Conservation (phyloP, 73 alveolate species). For the Paramecium caudatum region DNA sequence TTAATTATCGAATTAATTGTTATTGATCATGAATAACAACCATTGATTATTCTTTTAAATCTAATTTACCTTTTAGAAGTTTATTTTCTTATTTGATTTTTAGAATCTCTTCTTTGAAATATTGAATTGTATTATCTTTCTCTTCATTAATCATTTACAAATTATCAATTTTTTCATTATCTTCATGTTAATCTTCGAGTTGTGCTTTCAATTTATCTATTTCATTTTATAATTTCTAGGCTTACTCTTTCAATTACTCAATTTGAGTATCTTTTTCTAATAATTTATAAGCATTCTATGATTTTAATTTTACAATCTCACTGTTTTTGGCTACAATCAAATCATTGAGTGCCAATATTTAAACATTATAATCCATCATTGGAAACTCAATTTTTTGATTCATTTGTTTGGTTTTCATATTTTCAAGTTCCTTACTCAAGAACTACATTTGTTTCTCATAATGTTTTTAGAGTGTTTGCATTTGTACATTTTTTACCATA, state of each 20-base stretch:
- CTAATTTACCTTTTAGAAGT: conserved; percentile 2
- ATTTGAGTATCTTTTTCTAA: not conserved
- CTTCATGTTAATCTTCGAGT: not conserved
- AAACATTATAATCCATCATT: conserved; percentile 13
- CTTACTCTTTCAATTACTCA: not conserved
- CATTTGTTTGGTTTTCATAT: not conserved
- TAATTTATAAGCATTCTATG: not conserved
- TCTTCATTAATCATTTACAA: conserved; percentile 33
- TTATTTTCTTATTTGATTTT: conserved; percentile 5
- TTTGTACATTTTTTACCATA: conserved; percentile 23
- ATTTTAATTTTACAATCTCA: not conserved
- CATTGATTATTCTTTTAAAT: conserved; percentile 4
- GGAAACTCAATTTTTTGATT: conserved; percentile 4
- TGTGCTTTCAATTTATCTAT: not conserved
- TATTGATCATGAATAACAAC: not conserved
- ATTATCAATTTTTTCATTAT: not conserved
- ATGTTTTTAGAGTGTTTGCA: not conserved
- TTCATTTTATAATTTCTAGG: not conserved
- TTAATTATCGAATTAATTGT: not conserved
- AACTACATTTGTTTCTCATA: conserved; percentile 1
- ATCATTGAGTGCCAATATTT: conserved; percentile 29
- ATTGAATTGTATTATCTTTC: not conserved
- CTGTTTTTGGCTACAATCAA: not conserved
- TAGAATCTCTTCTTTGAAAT: not conserved
- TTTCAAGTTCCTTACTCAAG: not conserved